phyloP scores from a whole-genome alignment of 371 early-diverging fungal species.

The Apophysomyces ossiformis region DNA sequence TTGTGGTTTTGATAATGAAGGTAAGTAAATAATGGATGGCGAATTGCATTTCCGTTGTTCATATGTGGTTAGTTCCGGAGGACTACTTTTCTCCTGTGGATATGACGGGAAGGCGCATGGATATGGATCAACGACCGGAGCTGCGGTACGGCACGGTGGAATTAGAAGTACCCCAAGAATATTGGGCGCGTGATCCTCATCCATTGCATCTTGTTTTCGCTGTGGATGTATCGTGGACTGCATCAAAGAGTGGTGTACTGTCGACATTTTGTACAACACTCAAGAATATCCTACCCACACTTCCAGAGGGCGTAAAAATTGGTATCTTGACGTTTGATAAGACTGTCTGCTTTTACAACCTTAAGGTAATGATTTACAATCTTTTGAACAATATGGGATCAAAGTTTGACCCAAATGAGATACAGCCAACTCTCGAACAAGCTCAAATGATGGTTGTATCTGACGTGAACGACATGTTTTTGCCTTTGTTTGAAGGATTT shows the following conservation, averaged over 20 bases:
- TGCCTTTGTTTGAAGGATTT: slow-evolving; percentile 83
- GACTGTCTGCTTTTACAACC: slow-evolving; percentile 94
- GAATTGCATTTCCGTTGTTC: background rate
- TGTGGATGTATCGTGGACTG: slow-evolving; percentile 89
- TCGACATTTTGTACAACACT: slow-evolving; percentile 66
- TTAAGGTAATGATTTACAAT: slow-evolving; percentile 57
- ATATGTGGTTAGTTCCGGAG: slow-evolving; percentile 60
- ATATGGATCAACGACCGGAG: slow-evolving; percentile 89
- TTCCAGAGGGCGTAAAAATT: slow-evolving; percentile 67
- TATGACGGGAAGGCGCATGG: slow-evolving; percentile 87
- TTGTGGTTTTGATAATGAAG: slow-evolving; percentile 86
- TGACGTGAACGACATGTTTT: slow-evolving; percentile 91
- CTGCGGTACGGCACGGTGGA: slow-evolving; percentile 88
- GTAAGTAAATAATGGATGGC: slow-evolving; percentile 31
- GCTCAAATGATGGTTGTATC: slow-evolving; percentile 96
- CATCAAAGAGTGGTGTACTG: slow-evolving; percentile 87
- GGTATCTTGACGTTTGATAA: slow-evolving; percentile 93
- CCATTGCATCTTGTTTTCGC: slow-evolving; percentile 86
- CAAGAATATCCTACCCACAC: slow-evolving; percentile 57
- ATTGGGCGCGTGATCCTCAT: slow-evolving; percentile 67
- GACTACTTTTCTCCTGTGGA: slow-evolving; percentile 94
- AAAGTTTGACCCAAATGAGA: background rate
- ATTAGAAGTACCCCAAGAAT: slow-evolving; percentile 84
- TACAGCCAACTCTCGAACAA: slow-evolving; percentile 73
- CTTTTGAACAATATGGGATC: background rate